phyloP scores from a whole-genome alignment of 1,139 yeast genomes.

The Waltiozyma sp. region DNA sequence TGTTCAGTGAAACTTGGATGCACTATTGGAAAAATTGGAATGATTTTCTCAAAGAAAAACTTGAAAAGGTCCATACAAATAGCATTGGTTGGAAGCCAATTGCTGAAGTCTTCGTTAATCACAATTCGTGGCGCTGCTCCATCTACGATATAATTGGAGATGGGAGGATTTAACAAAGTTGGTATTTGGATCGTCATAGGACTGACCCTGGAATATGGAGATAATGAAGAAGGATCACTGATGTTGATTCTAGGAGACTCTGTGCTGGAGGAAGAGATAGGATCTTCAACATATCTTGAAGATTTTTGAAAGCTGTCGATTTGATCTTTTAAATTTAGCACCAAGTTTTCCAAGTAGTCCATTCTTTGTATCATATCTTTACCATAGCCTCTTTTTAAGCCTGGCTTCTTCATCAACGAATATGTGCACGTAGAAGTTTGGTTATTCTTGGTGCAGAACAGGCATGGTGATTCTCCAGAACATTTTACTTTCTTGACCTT shows the following conservation, averaged over 20 bases:
- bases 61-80: conserved; percentile 9
- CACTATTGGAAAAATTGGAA: conserved; percentile 13
- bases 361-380: conserved; percentile 12
- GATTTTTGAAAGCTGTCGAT: neutral
- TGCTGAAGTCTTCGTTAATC: neutral
- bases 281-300: too few species aligned
- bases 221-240: conserved; percentile 1
- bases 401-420: conserved; percentile 15
- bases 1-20: conserved; percentile 11
- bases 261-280: too few species aligned
- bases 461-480: conserved; percentile 26
- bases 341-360: conserved; percentile 10
- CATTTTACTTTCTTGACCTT: conserved; percentile 28
- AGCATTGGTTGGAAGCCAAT: neutral
- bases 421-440: conserved; percentile 8
- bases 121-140: neutral
- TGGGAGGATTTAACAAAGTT: conserved; percentile 8
- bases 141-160: neutral
- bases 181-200: conserved; percentile 8
- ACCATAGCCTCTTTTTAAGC: conserved; percentile 15
- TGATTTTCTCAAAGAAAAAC: conserved; percentile 9
- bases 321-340: neutral
- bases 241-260: neutral
- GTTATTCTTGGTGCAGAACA: conserved; percentile 23
- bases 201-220: neutral